Base-by-base conservation (phyloP, 345 rosid genomes). In the Capsella bursapastoris region DNA sequence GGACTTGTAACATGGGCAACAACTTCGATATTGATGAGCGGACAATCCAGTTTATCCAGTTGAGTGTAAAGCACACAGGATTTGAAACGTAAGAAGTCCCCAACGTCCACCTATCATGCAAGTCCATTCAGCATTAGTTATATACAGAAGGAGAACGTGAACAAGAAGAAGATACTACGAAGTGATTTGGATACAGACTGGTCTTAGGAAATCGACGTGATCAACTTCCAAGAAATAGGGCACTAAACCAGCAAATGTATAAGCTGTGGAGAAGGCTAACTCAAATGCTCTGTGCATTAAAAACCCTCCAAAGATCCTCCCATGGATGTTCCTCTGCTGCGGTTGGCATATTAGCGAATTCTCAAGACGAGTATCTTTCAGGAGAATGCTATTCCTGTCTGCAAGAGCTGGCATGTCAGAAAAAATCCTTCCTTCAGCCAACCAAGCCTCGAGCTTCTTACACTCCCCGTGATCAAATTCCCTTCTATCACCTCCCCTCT, bases 1-100 rank as follows among this genome's bases (percentile, higher is more conserved):
- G 97, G 97, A 64, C 91, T 85, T 18, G 97, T 89, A 79, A 91
- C 99, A 82, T 95, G 97, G 35, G 99, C 99, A 58, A 91, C 93
- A 53, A 90, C 99, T 85, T 95, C 99, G 14, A 95, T 83, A 59
- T 77, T 85, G 38, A 95, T 89, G 29, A 89, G 79, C 10, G 99
- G 97, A 73, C 82, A 86, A 15, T 86, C 93, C 16, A 85, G 74
- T 70, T 84, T 83, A 75, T 86, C 87, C 3, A 80, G 80, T 81
- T 90, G 86, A 43, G 99, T 85, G 88, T 84, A 87, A 48, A 92
- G 82, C 64, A 88, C 92, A 73, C 93, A 86, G 0, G 97, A 92
- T 66, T 88, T 88, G 74, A 92, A 59, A 7, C 96, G 87, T 76
- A 92, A 81, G 82, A 92, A 90, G 52, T 89, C 90, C 64, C 96